Conservation (phyloP, 1,284 basidiomycete genomes). For the Schizophyllum commune region DNA sequence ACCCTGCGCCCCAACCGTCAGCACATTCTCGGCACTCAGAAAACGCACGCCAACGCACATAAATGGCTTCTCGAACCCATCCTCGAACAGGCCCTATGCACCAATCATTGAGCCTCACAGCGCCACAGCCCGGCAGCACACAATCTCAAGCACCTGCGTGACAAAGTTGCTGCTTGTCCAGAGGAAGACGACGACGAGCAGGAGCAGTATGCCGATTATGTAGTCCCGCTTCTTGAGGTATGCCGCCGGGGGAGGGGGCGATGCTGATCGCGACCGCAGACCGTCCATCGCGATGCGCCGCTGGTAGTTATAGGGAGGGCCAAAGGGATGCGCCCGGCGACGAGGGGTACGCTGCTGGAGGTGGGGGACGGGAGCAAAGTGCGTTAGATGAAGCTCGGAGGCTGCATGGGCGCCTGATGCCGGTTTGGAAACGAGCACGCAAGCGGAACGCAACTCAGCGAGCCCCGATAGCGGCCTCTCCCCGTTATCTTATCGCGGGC, state of each 20-base stretch:
- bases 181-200: slow-evolving; percentile 75
- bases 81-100: slow-evolving; percentile 56
- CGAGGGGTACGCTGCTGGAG: no score
- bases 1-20: slow-evolving; percentile 37
- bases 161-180: slow-evolving; percentile 81
- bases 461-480: background rate
- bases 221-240: slow-evolving; percentile 35
- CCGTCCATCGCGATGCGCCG: background rate
- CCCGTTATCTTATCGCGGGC: background rate
- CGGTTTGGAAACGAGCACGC: background rate
- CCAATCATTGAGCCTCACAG: slow-evolving; percentile 6
- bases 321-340: background rate
- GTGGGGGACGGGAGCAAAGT: no score
- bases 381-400: background rate
- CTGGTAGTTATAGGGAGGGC: background rate
- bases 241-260: background rate
- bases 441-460: background rate
- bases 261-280: background rate
- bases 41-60: slow-evolving; percentile 40
- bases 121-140: background rate
- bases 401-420: background rate
- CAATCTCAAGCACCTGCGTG: slow-evolving; percentile 53
- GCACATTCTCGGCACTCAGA: slow-evolving; percentile 7
- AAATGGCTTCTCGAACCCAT: slow-evolving; percentile 76
- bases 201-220: slow-evolving; percentile 60